These are phyloP conservation scores for Pseudevernia furfuracea DNA, from an alignment of 495 filamentous ascomycete genomes.

Conservation along the genomic window DNA sequence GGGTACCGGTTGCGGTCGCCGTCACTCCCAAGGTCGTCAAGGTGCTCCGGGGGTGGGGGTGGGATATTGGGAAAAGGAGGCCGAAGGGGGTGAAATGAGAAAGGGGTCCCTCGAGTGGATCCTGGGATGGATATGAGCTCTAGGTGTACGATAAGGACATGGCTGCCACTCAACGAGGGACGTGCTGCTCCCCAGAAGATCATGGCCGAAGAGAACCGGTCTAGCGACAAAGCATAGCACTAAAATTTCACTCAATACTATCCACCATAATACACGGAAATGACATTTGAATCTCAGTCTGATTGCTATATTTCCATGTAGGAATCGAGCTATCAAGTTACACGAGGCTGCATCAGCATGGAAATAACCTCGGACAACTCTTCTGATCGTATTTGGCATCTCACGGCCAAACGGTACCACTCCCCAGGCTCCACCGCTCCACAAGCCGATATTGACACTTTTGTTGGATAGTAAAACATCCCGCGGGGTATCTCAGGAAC, in stretches of 20 bases:
- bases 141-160: background rate
- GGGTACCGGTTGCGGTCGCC: slow-evolving; percentile 82
- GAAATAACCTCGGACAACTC: background rate
- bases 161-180: background rate
- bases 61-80: slow-evolving; percentile 59
- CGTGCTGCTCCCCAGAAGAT: background rate
- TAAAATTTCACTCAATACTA: background rate
- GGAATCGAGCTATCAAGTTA: background rate
- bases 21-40: slow-evolving; percentile 89
- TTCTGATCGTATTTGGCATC: background rate
- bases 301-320: background rate
- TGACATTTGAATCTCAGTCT: background rate
- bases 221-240: background rate
- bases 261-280: background rate
- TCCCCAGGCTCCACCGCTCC: background rate
- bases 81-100: slow-evolving; percentile 34
- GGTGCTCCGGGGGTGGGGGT: slow-evolving; percentile 75
- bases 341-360: background rate
- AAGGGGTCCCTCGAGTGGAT: background rate
- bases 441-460: background rate
- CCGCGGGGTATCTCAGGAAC: background rate
- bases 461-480: background rate
- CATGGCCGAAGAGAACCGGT: background rate
- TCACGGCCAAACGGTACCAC: background rate
- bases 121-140: background rate